Base-by-base conservation (phyloP, 805 yeast genomes). In the Spathaspora boniae region DNA sequence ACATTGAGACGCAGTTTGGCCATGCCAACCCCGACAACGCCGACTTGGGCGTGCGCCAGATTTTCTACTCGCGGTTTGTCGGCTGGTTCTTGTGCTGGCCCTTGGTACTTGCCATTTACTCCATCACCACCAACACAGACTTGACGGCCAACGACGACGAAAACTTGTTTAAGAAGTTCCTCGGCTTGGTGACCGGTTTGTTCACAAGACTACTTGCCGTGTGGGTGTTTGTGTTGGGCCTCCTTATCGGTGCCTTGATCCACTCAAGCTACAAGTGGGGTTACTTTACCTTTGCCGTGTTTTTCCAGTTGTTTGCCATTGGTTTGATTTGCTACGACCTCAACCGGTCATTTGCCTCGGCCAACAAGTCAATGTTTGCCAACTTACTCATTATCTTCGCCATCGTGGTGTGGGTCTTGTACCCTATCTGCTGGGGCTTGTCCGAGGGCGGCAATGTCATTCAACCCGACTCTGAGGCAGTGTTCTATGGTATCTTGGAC, bases 191-290 rank as follows among this genome's bases (percentile, higher is more conserved):
- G 25, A 51, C 63, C n/a, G 60, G 64, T 15, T 57, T 70, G 41
- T 49, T 69, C 31, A 48, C 70, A 12, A 72, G 72, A 46, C 44
- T 68, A n/a, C 47, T 66, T 20, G 58, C 69, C n/a, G 55, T 62
- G 30, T 75, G 65, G 50, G 65, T 72, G 15, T 72, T 65, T 50
- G 76, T 78, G 26, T 62, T 80, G 34, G 70, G 76, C 28, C 61
- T 75, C 27, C 66, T 80, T 53, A 69, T 80, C 50, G 85, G 83
- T 48, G 41, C 73, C 15, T 60, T 80, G 44, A 73, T 80, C 40
- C 44, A 53, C 22, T 68, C 82, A 6, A 58, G 75, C 29, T 80
- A 80, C 58, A 80, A 76, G 54, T 80, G 84, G 84, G 86, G 86
- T 53, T 79, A 75, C 63, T 80, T 74, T 57, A 68, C 74, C 5